Evolutionary conservation across 2,329 filamentous ascomycete species (phyloP).

Genomic region (Penicillium sp.): DNA sequence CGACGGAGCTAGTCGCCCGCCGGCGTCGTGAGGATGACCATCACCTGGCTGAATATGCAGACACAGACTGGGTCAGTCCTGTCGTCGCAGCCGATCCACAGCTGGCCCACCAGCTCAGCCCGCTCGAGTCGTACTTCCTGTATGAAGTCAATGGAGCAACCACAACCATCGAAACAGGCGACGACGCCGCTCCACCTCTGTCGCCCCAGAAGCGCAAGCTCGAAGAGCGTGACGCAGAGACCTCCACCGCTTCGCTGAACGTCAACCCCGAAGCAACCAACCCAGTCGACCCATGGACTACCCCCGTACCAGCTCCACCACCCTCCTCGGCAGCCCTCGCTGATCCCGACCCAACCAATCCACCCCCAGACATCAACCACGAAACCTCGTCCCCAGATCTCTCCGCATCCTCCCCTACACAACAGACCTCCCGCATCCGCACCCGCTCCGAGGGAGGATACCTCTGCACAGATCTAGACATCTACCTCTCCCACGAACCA

Average conservation of each 20-base stretch:
- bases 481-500: conserved; percentile 94
- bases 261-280: neutral
- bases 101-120: conserved; percentile 21
- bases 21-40: conserved; percentile 37
- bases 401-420: neutral
- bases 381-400: neutral
- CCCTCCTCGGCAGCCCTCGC: conserved; percentile 6
- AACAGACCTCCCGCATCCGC: conserved; percentile 64
- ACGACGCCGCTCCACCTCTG: conserved; percentile 53
- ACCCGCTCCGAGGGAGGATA: conserved; percentile 78
- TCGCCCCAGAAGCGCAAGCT: conserved; percentile 25
- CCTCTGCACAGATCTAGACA: conserved; percentile 87
- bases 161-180: neutral
- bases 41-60: conserved; percentile 1
- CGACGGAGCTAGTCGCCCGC: conserved; percentile 44
- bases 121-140: conserved; percentile 47
- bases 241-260: neutral
- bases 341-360: conserved; percentile 1
- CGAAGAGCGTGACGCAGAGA: conserved; percentile 15
- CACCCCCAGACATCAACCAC: neutral
- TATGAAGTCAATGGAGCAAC: conserved; percentile 29
- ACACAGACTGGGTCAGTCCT: neutral
- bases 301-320: conserved; percentile 12
- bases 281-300: neutral
- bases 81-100: conserved; percentile 9